Evolutionary conservation across 305 asterid species (phyloP), one percentile per base, ranked within the genome.

Genomic region (Fraxinus sp.): DNA sequence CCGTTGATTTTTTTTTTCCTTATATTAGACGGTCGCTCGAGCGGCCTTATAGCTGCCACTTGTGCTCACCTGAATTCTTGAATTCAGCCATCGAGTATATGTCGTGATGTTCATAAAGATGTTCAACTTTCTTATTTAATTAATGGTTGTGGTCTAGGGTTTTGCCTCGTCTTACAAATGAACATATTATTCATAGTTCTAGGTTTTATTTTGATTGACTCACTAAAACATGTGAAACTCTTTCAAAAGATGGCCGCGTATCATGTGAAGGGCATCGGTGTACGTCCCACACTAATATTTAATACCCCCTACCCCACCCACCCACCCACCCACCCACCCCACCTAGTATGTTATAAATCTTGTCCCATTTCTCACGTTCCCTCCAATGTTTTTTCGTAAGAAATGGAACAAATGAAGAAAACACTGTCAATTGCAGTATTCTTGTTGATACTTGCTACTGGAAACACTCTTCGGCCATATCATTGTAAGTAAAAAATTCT

Each of bases 181-280:
- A 18, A 49, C 0, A 57, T 49, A 78, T 52, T 18, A 7, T 11
- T 16, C 8, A 37, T 2, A 10, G 1, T 44, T 44, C 14, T n/a
- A 32, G n/a, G 35, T 59, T 62, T 33, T 59, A 80, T 76, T 83
- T 84, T 16, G 79, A 73, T 52, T 79, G 84, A 84, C 89, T 22
- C 83, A 78, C 80, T 64, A 74, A 87, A 84, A 83, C 91, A 85
- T 93, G 98, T 94, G 98, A 94, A 64, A 64, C 90, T 85, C 88
- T 83, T 88, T 76, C 28, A 82, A 84, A 89, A 85, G 72, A 8
- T 44, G 83, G 89, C 85, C 94, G 81, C 83, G 92, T 85, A 91
- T 91, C 97, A 91, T 94, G 98, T 94, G 97, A 94, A 86, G 78
- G 39, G 80, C 86, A 88, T 87, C 92, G 88, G 85, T 85, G 91